Conservation (phyloP, 768 basidiomycete genomes). For the Rossbeevera mucosa region DNA sequence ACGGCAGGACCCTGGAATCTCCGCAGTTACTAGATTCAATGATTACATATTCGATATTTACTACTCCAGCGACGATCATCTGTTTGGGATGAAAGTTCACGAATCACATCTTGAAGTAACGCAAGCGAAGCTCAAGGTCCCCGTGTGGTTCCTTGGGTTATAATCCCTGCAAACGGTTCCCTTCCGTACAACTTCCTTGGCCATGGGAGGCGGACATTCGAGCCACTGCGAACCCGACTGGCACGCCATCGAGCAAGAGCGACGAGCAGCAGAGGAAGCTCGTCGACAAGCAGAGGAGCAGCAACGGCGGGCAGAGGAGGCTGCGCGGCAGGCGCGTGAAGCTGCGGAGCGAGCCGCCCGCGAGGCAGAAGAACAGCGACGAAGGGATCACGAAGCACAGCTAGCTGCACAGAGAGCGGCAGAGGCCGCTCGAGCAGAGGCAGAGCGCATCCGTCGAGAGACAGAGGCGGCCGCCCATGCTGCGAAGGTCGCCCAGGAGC, state of each 20-base stretch:
- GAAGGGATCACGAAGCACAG: conserved; percentile 12
- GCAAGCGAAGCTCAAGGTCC: neutral
- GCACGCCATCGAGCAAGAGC: conserved; percentile 19
- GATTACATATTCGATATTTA: too few species aligned
- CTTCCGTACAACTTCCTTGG: neutral
- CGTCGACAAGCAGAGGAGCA: conserved; percentile 21
- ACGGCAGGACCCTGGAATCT: too few species aligned
- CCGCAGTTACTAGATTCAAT: too few species aligned
- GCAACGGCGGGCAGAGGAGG: conserved; percentile 15
- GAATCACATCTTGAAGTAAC: too few species aligned
- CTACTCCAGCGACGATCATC: too few species aligned
- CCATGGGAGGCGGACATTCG: conserved; percentile 28
- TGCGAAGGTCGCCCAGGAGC: conserved; percentile 19
- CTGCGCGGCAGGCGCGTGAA: conserved; percentile 19
- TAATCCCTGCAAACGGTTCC: neutral
- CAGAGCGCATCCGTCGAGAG: conserved; percentile 19
- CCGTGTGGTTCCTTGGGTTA: too few species aligned
- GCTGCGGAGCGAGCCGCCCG: conserved; percentile 22
- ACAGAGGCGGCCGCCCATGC: conserved; percentile 20
- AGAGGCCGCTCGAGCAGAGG: conserved; percentile 20
- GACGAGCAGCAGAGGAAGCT: conserved; percentile 16
- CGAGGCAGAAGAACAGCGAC: conserved; percentile 18
- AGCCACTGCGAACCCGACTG: conserved; percentile 22
- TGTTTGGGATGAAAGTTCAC: too few species aligned
- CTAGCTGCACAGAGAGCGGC: conserved; percentile 23